These are phyloP conservation scores for Hyaloscypha hepaticicola DNA, from an alignment of 495 filamentous ascomycete species.

Conservation along the genomic window DNA sequence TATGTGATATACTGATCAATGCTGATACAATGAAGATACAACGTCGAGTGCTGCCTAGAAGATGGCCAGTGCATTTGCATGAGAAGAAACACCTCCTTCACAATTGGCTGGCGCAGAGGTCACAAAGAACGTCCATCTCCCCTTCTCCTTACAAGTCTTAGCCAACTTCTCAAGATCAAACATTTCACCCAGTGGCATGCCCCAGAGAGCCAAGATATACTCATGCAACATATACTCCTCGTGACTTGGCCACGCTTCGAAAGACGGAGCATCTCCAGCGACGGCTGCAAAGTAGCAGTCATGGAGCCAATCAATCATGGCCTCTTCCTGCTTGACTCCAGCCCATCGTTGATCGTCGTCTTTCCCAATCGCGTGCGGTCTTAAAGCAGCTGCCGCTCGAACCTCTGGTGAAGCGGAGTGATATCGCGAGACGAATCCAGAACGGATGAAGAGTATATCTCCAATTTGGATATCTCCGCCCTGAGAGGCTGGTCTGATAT, in stretches of 20 bases:
- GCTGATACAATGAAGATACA: background rate
- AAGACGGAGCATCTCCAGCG: constrained; percentile 48
- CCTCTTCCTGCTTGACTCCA: constrained; percentile 58
- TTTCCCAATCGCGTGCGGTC: constrained; percentile 39
- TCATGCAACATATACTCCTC: constrained; percentile 36
- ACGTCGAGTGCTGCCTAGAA: constrained; percentile 19
- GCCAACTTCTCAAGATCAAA: constrained; percentile 55
- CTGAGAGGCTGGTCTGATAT: constrained; percentile 47
- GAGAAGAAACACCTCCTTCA: constrained; percentile 27
- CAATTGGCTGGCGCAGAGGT: constrained; percentile 26
- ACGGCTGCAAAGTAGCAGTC: constrained; percentile 60
- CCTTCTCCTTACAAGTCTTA: constrained; percentile 25
- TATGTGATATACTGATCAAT: no score
- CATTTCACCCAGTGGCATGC: constrained; percentile 54
- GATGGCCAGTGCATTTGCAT: constrained; percentile 31
- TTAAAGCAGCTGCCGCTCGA: constrained; percentile 39
- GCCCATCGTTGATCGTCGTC: constrained; percentile 49
- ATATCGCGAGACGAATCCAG: constrained; percentile 59
- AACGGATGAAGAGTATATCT: constrained; percentile 64
- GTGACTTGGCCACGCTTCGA: constrained; percentile 42
- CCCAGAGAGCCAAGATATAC: constrained; percentile 55
- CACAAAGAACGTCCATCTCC: constrained; percentile 31
- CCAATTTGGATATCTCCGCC: constrained; percentile 59
- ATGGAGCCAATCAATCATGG: constrained; percentile 61
- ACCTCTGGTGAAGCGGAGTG: constrained; percentile 39